These are phyloP conservation scores for Beauveria australis DNA, from an alignment of 2,329 filamentous ascomycete species.

Conservation along the genomic window DNA sequence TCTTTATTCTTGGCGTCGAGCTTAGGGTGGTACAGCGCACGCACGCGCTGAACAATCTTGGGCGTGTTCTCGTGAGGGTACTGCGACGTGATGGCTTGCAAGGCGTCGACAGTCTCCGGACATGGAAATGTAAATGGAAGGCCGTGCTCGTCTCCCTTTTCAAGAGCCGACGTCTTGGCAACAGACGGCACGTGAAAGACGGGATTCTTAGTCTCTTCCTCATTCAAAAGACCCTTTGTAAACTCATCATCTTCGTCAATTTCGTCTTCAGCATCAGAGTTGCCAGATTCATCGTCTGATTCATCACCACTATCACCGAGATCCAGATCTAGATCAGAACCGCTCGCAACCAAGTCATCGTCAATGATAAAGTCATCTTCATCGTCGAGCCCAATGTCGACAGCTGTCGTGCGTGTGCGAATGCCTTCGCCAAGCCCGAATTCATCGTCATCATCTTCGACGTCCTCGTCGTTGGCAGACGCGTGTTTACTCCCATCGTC, in stretches of 20 bases:
- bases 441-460: constrained; percentile 46
- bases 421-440: constrained; percentile 55
- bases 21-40: constrained; percentile 86
- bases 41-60: constrained; percentile 77
- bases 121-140: constrained; percentile 82
- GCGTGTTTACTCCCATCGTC: constrained; percentile 28
- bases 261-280: constrained; percentile 28
- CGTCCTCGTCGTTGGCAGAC: constrained; percentile 28
- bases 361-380: constrained; percentile 93
- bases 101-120: constrained; percentile 66
- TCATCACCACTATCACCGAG: constrained; percentile 46
- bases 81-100: constrained; percentile 57
- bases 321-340: constrained; percentile 60
- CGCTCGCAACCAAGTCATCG: constrained; percentile 77
- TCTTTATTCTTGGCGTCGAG: constrained; percentile 78
- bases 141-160: constrained; percentile 41
- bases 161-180: constrained; percentile 24
- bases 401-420: constrained; percentile 45
- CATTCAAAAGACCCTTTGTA: constrained; percentile 57
- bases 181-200: constrained; percentile 41
- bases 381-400: constrained; percentile 71
- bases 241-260: constrained; percentile 55
- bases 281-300: constrained; percentile 39
- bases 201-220: constrained; percentile 46
- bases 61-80: constrained; percentile 60